Conservation (phyloP, 371 early-diverging fungal species). For the Coemansia linderi region DNA sequence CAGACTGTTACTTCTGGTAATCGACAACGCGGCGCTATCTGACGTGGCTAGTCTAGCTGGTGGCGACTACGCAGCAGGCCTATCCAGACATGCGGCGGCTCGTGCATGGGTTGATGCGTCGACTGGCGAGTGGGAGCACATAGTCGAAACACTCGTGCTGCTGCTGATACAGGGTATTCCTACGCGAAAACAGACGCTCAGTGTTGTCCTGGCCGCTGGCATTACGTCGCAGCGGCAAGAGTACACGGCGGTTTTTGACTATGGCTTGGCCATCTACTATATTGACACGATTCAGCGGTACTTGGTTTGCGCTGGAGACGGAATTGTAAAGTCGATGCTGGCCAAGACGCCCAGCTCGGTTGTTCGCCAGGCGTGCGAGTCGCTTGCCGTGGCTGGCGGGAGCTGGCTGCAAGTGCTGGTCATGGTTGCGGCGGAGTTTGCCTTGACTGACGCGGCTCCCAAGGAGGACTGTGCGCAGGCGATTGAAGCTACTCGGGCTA, state of each 20-base stretch:
- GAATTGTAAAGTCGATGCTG: slow-evolving; percentile 14
- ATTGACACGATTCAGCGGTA: slow-evolving; percentile 29
- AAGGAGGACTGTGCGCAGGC: not conserved
- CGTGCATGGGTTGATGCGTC: slow-evolving; percentile 43
- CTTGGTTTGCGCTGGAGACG: slow-evolving; percentile 20
- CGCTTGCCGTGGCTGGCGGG: not conserved
- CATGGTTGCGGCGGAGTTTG: slow-evolving; percentile 23
- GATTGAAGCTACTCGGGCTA: slow-evolving; percentile 19
- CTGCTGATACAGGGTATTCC: slow-evolving; percentile 21
- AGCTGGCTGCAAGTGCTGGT: slow-evolving; percentile 35
- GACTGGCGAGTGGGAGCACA: slow-evolving; percentile 28
- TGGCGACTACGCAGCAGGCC: slow-evolving; percentile 4
- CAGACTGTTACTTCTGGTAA: slow-evolving; percentile 38
- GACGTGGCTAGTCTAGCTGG: not conserved
- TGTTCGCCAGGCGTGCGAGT: not conserved
- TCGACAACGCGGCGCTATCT: slow-evolving; percentile 25
- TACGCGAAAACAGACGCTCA: slow-evolving; percentile 11
- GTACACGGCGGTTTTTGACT: slow-evolving; percentile 23
- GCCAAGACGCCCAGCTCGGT: slow-evolving; percentile 9
- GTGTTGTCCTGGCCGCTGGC: slow-evolving; percentile 16
- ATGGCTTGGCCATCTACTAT: slow-evolving; percentile 25
- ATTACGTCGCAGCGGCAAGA: slow-evolving; percentile 26
- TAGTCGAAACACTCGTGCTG: slow-evolving; percentile 21
- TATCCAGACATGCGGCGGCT: slow-evolving; percentile 20
- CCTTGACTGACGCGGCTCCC: slow-evolving; percentile 23